Percentiles rank a stretch among this genome's conserved stretches.
Evolutionary conservation across 805 yeast species (phyloP).

Genomic region (Metschnikowia drakensbergensis): DNA sequence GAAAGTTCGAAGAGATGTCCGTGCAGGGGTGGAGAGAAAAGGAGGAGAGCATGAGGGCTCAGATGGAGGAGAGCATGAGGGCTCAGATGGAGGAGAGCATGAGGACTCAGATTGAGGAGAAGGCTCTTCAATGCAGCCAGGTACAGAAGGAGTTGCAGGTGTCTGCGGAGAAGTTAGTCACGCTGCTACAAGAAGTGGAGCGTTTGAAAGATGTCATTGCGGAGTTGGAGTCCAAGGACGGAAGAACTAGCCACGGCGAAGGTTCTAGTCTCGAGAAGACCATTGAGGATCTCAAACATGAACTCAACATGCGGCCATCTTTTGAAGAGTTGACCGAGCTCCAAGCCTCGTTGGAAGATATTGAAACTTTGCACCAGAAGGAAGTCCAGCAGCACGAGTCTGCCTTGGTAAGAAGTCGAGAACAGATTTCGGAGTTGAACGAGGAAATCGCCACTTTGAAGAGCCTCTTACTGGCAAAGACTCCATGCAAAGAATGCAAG

Average conservation of each 20-base stretch:
- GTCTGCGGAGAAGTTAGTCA: not conserved
- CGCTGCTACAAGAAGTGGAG: not conserved
- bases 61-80: slow-evolving; percentile 7
- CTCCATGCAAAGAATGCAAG: not conserved
- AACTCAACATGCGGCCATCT: slow-evolving; percentile 39
- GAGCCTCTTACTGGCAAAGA: not conserved
- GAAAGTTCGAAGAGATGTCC: slow-evolving; percentile 7
- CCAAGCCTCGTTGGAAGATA: slow-evolving; percentile 40
- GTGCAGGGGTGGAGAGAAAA: slow-evolving; percentile 6
- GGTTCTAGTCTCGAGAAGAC: not conserved
- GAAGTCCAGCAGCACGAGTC: slow-evolving; percentile 28
- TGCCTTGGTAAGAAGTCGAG: slow-evolving; percentile 22
- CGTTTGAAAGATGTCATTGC: not conserved
- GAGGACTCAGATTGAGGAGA: slow-evolving; percentile 7
- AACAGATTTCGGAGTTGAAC: slow-evolving; percentile 22
- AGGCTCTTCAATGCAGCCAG: not conserved
- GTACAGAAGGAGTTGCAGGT: not conserved
- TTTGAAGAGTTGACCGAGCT: slow-evolving; percentile 41
- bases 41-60: slow-evolving; percentile 4
- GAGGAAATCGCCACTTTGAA: slow-evolving; percentile 8
- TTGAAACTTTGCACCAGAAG: slow-evolving; percentile 36
- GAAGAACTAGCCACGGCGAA: not conserved
- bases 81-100: not conserved
- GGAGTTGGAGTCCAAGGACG: not conserved
- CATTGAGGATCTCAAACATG: slow-evolving; percentile 28